Conservation (phyloP, 768 basidiomycete genomes). For the Harrya chromipes region DNA sequence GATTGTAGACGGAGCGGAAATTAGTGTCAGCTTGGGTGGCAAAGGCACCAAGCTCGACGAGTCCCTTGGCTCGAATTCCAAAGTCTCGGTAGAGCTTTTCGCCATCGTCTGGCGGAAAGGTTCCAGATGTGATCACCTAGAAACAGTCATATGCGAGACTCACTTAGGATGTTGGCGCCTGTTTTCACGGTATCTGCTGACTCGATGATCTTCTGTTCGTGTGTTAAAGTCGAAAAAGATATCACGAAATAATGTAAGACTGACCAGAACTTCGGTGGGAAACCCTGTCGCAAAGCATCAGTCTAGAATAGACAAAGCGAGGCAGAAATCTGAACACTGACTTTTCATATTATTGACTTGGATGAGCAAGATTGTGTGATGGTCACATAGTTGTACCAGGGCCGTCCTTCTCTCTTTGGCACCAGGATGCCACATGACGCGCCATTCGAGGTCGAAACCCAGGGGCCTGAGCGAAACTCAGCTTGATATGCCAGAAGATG, state of each 20-base stretch:
- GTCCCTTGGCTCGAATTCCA: conserved; percentile 38
- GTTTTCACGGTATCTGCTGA: conserved; percentile 38
- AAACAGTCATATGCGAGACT: conserved; percentile 12
- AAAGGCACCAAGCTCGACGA: conserved; percentile 46
- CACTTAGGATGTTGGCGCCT: conserved; percentile 49
- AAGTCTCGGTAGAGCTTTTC: conserved; percentile 47
- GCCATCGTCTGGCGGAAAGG: conserved; percentile 39
- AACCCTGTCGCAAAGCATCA: conserved; percentile 32
- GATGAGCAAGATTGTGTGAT: conserved; percentile 41
- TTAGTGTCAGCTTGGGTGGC: conserved; percentile 38
- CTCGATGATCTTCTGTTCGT: conserved; percentile 43
- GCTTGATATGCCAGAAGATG: not conserved
- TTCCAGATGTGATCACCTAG: too few relatives aligned
- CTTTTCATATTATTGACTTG: conserved; percentile 49
- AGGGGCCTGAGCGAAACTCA: conserved; percentile 34
- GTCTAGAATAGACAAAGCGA: not conserved
- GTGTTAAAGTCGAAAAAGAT: not conserved
- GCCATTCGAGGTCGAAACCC: conserved; percentile 55
- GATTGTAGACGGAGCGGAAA: conserved; percentile 33
- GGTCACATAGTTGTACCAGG: conserved; percentile 46
- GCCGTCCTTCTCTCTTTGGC: conserved; percentile 38
- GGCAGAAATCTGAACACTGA: conserved; percentile 16
- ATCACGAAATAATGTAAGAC: not conserved
- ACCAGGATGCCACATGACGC: conserved; percentile 32
- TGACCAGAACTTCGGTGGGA: conserved; percentile 40